phyloP scores from a whole-genome alignment of 2,329 filamentous ascomycete species.

The Aspergillus aculeatinus region DNA sequence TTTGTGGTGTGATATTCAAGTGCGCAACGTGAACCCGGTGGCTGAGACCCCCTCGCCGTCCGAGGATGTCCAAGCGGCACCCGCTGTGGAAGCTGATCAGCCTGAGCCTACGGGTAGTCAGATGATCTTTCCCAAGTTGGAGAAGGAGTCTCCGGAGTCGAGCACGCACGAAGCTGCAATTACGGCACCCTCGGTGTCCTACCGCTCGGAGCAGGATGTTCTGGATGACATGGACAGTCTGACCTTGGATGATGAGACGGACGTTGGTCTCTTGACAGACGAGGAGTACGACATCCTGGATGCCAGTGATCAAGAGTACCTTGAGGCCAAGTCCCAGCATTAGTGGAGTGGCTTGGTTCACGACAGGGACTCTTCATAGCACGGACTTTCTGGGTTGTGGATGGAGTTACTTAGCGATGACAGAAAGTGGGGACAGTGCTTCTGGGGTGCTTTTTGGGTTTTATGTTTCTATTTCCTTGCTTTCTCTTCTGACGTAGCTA shows the following conservation, averaged over 20 bases:
- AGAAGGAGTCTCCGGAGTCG: constrained; percentile 83
- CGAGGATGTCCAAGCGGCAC: constrained; percentile 32
- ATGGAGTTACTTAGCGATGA: constrained; percentile 1
- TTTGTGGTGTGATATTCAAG: constrained; percentile 89
- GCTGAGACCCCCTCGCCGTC: constrained; percentile 23
- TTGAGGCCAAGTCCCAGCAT: constrained; percentile 45
- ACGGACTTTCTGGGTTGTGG: neutral
- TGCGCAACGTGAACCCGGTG: constrained; percentile 41
- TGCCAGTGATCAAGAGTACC: constrained; percentile 84
- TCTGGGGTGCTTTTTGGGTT: neutral
- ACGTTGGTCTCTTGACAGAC: constrained; percentile 86
- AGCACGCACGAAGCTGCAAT: constrained; percentile 66
- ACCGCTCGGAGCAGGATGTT: constrained; percentile 51
- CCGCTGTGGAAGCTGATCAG: constrained; percentile 27
- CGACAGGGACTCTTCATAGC: neutral
- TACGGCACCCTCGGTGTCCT: constrained; percentile 38
- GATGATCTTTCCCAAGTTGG: constrained; percentile 96
- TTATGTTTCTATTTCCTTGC: neutral
- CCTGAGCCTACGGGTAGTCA: constrained; percentile 54
- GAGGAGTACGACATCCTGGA: constrained; percentile 98
- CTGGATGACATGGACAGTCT: constrained; percentile 59
- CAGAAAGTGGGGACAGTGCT: constrained; percentile 6
- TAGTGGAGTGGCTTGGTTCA: constrained; percentile 13
- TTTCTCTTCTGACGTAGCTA: neutral
- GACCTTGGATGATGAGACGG: constrained; percentile 48